Conservation (phyloP, 441 rosid genomes). For the Pelargonium citronellum region DNA sequence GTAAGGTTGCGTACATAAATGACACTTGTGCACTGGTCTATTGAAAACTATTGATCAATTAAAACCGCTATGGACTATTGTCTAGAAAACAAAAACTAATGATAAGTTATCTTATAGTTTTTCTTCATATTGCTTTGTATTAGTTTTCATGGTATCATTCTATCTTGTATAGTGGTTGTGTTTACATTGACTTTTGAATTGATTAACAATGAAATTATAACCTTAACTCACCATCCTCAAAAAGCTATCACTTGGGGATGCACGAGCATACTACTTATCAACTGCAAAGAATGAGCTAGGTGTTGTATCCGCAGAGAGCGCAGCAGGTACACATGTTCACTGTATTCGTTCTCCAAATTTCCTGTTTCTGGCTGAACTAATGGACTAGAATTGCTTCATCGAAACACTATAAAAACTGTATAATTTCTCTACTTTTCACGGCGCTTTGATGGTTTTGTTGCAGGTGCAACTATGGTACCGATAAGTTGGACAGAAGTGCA, state of each 20-base stretch:
- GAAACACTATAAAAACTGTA: neutral
- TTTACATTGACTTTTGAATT: neutral
- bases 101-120: neutral
- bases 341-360: neutral
- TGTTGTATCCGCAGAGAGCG: slow-evolving; percentile 79
- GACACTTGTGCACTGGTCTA: no score
- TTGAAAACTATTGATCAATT: neutral
- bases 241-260: slow-evolving; percentile 88
- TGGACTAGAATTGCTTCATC: neutral
- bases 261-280: slow-evolving; percentile 83
- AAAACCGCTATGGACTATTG: neutral
- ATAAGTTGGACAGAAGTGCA: slow-evolving; percentile 96
- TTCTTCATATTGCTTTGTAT: neutral
- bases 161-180: neutral
- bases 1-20: no score
- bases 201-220: neutral
- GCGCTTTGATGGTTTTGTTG: slow-evolving; percentile 17
- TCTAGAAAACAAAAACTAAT: neutral
- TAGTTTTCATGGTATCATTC: neutral
- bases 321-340: slow-evolving; percentile 45
- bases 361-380: neutral
- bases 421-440: neutral
- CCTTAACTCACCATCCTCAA: slow-evolving; percentile 32
- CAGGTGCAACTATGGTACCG: slow-evolving; percentile 84
- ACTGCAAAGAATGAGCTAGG: slow-evolving; percentile 92